Conservation (phyloP, 768 basidiomycete species). For the Serendipita sp. region DNA sequence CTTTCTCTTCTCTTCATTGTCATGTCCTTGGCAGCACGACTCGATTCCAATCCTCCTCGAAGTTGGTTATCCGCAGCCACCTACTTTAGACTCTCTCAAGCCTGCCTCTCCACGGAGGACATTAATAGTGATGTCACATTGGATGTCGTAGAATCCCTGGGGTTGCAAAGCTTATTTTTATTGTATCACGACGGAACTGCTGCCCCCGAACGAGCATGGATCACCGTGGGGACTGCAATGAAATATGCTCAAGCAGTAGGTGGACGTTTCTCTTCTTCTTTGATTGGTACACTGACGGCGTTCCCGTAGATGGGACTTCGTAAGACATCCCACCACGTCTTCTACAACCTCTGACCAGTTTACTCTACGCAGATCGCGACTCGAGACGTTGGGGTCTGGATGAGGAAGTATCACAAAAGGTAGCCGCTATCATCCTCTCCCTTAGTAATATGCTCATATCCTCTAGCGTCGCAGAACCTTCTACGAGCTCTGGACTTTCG, state of each 20-base stretch:
- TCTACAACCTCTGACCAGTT: background rate
- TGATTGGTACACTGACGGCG: background rate
- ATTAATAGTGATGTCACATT: background rate
- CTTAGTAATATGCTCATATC: background rate
- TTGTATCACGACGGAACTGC: background rate
- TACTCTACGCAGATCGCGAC: background rate
- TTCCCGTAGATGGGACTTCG: constrained; percentile 6
- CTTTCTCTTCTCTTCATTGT: background rate
- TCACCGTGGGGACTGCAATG: background rate
- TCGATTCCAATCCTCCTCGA: background rate
- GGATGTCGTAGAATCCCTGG: background rate
- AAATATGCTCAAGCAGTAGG: constrained; percentile 1
- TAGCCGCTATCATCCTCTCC: background rate
- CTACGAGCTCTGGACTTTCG: constrained; percentile 4
- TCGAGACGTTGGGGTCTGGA: background rate
- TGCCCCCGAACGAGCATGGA: background rate
- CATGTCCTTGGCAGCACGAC: background rate
- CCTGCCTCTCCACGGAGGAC: background rate
- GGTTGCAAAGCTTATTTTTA: background rate
- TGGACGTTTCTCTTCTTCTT: background rate
- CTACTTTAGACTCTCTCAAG: background rate
- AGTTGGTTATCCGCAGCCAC: background rate
- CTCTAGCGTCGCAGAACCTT: background rate
- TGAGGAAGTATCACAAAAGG: background rate
- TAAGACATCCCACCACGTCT: background rate